These are phyloP conservation scores for Cladochytrium replicatum DNA, from an alignment of 192 early-diverging fungal species.

Conservation along the genomic window DNA sequence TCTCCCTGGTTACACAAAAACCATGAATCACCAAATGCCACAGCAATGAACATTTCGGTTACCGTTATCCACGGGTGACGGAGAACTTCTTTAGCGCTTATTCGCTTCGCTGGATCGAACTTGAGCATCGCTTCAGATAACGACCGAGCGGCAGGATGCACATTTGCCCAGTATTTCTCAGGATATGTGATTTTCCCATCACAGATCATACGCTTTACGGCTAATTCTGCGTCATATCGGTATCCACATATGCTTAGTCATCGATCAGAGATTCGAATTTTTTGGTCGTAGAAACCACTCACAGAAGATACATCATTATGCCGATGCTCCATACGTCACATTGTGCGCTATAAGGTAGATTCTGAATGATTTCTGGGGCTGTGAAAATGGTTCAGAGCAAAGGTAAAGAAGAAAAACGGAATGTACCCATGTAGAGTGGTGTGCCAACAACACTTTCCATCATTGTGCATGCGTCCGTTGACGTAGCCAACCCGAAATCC, in stretches of 20 bases:
- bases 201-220: slow-evolving; percentile 27
- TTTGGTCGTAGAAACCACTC: not conserved
- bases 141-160: slow-evolving; percentile 13
- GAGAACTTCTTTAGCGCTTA: slow-evolving; percentile 36
- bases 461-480: slow-evolving; percentile 23
- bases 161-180: slow-evolving; percentile 19
- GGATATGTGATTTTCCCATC: slow-evolving; percentile 35
- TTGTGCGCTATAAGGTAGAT: slow-evolving; percentile 36
- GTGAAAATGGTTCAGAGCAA: not conserved
- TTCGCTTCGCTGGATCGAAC: slow-evolving; percentile 40
- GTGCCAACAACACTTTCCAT: slow-evolving; percentile 33
- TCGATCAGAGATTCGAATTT: not conserved
- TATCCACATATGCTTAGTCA: slow-evolving; percentile 28
- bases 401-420: not conserved
- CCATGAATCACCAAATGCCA: not conserved
- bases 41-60: not conserved
- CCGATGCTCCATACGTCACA: slow-evolving; percentile 51
- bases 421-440: slow-evolving; percentile 36
- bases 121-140: slow-evolving; percentile 28
- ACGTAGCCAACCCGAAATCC: slow-evolving; percentile 41
- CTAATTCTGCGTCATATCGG: slow-evolving; percentile 18
- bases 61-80: slow-evolving; percentile 40
- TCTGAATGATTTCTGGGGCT: slow-evolving; percentile 43
- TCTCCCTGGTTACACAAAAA: slow-evolving; percentile 6
- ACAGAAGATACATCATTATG: slow-evolving; percentile 41